Evolutionary conservation across 176 grass and related monocot genomes (phyloP).

Genomic region (Eleusine indica): DNA sequence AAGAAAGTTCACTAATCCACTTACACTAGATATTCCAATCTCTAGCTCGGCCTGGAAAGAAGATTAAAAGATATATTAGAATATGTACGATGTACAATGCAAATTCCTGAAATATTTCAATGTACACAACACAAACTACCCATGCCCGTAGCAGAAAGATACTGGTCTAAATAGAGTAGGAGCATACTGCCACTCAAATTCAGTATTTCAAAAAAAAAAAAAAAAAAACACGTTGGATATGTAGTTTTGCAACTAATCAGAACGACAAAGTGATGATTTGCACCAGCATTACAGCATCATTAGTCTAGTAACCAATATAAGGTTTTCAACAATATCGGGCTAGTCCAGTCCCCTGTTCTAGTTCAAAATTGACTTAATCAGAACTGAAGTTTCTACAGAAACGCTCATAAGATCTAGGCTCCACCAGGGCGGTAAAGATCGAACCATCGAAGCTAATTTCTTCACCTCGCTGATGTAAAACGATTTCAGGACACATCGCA

Average conservation of each 20-base stretch:
- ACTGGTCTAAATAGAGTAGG: neutral
- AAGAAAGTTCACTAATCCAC: conserved; percentile 7
- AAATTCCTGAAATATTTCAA: neutral
- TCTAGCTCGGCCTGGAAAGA: conserved; percentile 80
- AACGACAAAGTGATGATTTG: neutral
- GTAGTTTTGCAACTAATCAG: neutral
- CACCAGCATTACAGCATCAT: neutral
- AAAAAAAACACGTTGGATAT: neutral
- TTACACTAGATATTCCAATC: conserved; percentile 82
- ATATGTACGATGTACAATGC: neutral
- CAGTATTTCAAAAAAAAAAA: neutral
- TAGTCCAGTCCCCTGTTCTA: neutral
- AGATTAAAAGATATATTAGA: conserved; percentile 28
- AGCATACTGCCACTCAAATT: neutral
- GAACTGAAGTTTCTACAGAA: neutral
- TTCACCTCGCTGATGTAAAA: neutral
- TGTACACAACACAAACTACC: neutral
- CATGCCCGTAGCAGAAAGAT: neutral
- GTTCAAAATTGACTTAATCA: neutral
- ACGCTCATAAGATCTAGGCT: conserved; percentile 1
- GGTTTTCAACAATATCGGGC: neutral
- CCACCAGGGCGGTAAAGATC: neutral
- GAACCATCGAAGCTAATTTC: neutral
- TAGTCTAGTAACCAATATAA: neutral
- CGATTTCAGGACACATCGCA: neutral